Evolutionary conservation across 2,329 filamentous ascomycete genomes (phyloP).

Genomic region (Lasiodiplodia theobromae): DNA sequence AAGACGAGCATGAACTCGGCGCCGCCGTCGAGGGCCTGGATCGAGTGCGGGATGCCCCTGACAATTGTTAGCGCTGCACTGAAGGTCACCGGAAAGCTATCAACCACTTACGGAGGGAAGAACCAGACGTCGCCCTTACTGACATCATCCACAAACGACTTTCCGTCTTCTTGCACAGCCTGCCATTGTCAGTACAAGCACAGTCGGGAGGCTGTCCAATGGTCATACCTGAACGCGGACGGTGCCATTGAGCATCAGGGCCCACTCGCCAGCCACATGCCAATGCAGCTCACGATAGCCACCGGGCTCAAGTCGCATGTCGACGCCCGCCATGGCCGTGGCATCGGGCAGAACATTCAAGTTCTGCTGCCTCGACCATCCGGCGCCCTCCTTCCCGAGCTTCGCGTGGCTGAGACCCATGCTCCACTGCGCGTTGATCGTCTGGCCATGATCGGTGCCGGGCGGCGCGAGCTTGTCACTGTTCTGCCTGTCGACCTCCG

Average conservation of each 20-base stretch:
- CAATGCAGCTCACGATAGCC: conserved; percentile 35
- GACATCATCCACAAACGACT: conserved; percentile 33
- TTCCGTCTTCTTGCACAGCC: conserved; percentile 32
- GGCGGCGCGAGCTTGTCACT: conserved; percentile 63
- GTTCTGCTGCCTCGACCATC: conserved; percentile 65
- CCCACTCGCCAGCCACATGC: conserved; percentile 51
- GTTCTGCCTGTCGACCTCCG: conserved; percentile 61
- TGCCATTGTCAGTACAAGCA: conserved; percentile 2
- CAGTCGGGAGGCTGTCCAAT: neutral
- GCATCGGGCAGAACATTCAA: conserved; percentile 55
- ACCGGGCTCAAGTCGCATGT: conserved; percentile 32
- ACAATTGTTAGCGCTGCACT: neutral
- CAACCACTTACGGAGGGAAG: conserved; percentile 31
- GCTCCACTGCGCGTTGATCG: conserved; percentile 61
- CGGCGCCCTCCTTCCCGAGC: conserved; percentile 47
- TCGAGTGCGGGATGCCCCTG: conserved; percentile 32
- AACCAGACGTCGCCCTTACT: conserved; percentile 34
- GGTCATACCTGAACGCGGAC: conserved; percentile 39
- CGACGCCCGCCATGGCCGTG: conserved; percentile 32
- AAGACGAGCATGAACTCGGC: conserved; percentile 34
- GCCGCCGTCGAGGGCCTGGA: conserved; percentile 33
- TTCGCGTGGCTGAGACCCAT: conserved; percentile 50
- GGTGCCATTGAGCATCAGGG: conserved; percentile 49
- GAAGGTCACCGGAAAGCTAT: neutral
- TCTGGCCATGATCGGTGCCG: conserved; percentile 58